Evolutionary conservation across 441 rosid species (phyloP).

Genomic region (Arabidopsis hybrid): DNA sequence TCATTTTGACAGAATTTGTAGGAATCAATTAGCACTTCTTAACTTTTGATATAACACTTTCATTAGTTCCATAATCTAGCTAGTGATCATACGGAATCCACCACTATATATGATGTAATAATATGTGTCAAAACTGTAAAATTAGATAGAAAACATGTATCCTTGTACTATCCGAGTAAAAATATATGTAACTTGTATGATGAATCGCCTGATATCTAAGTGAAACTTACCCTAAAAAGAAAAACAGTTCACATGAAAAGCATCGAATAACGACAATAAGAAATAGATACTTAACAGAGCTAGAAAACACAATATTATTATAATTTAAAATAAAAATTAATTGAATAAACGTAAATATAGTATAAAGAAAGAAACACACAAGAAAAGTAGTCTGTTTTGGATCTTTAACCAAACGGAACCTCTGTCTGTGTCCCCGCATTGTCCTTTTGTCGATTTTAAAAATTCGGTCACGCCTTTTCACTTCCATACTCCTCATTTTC

Average conservation of each 20-base stretch:
- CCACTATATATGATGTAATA: not conserved
- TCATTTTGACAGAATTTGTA: not conserved
- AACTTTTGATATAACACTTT: not conserved
- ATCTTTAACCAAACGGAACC: slow-evolving; percentile 40
- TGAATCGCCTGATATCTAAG: slow-evolving; percentile 20
- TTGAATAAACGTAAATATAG: not conserved
- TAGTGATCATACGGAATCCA: not conserved
- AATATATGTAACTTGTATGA: not conserved
- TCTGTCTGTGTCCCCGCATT: slow-evolving; percentile 34
- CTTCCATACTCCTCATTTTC: slow-evolving; percentile 27
- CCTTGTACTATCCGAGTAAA: not conserved
- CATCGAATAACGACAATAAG: slow-evolving; percentile 31
- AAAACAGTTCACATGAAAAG: slow-evolving; percentile 40
- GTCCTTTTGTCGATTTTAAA: slow-evolving; percentile 32
- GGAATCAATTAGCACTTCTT: not conserved
- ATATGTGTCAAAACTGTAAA: not conserved
- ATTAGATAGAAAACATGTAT: not conserved
- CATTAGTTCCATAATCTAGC: not conserved
- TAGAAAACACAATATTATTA: not conserved
- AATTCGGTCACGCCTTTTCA: slow-evolving; percentile 37
- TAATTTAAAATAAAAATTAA: not conserved
- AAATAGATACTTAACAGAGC: slow-evolving; percentile 1
- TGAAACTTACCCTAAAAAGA: slow-evolving; percentile 29
- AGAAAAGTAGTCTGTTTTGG: slow-evolving; percentile 28
- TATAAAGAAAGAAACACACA: not conserved